Percentiles rank a stretch among this genome's conserved stretches.
phyloP scores from a whole-genome alignment of 1,139 yeast species.

The Diutina mesorugosa region DNA sequence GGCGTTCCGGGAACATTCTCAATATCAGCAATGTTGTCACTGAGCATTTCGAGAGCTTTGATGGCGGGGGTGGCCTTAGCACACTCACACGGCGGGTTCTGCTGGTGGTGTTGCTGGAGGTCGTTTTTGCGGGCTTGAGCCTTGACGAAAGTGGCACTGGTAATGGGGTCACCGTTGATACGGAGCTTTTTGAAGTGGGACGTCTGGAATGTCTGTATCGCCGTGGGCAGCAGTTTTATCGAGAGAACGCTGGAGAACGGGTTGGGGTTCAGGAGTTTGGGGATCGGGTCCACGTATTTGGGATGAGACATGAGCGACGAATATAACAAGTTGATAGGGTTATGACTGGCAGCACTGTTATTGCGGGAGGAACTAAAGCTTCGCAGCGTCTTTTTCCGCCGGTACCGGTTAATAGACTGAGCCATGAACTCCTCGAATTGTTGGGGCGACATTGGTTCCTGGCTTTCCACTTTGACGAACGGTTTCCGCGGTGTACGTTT shows the following conservation, averaged over 20 bases:
- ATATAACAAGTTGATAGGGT: slow-evolving; percentile 7
- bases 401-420: background rate
- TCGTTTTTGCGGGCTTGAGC: background rate
- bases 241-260: slow-evolving; percentile 3
- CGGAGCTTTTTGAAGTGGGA: slow-evolving; percentile 32
- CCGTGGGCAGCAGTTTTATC: slow-evolving; percentile 27
- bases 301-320: slow-evolving; percentile 1
- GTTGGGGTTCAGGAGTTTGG: background rate
- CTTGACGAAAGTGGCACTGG: background rate
- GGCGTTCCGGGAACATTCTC: background rate
- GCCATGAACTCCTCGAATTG: background rate
- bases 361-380: background rate
- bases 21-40: background rate
- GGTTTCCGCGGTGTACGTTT: background rate
- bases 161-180: background rate
- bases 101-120: background rate
- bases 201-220: slow-evolving; percentile 20
- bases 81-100: slow-evolving; percentile 6
- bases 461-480: background rate
- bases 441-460: background rate
- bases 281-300: slow-evolving; percentile 3
- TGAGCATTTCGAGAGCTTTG: slow-evolving; percentile 1
- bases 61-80: slow-evolving; percentile 3
- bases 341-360: background rate
- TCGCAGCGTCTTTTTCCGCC: background rate